Evolutionary conservation across 1,284 basidiomycete species (phyloP).

Genomic region (Leccinum griseonigrum): DNA sequence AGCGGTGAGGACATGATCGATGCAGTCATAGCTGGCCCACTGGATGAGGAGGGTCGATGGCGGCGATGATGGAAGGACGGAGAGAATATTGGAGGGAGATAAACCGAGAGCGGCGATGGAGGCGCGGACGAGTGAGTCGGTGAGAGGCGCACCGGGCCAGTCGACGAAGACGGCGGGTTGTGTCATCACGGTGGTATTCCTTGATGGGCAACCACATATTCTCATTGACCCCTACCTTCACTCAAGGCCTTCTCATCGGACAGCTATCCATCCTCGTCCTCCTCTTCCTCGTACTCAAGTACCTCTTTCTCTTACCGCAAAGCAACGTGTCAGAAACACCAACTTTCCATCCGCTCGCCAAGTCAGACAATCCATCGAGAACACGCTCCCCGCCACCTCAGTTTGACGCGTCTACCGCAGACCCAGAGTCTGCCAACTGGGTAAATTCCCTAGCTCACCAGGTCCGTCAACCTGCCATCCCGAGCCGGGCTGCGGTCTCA

Average conservation of each 20-base stretch:
- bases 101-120: conserved; percentile 49
- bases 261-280: conserved; percentile 75
- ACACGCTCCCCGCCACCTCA: conserved; percentile 33
- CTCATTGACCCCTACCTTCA: conserved; percentile 77
- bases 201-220: conserved; percentile 64
- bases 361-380: conserved; percentile 40
- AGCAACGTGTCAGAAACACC: conserved; percentile 51
- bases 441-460: conserved; percentile 68
- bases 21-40: conserved; percentile 82
- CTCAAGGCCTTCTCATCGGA: conserved; percentile 77
- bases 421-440: conserved; percentile 70
- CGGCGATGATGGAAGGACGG: conserved; percentile 22
- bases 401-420: conserved; percentile 20
- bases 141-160: conserved; percentile 81
- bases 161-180: conserved; percentile 49
- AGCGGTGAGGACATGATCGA: conserved; percentile 74
- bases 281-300: conserved; percentile 70
- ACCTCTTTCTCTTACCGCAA: conserved; percentile 75
- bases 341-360: conserved; percentile 56
- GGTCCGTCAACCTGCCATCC: conserved; percentile 37
- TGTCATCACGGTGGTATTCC: conserved; percentile 4
- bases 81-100: conserved; percentile 28
- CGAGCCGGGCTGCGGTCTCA: conserved; percentile 2
- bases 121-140: conserved; percentile 62
- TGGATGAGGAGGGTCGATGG: conserved; percentile 43